Evolutionary conservation across 768 basidiomycete genomes (phyloP), one percentile per base, ranked within the genome.

Genomic region (Pholiota microspora): DNA sequence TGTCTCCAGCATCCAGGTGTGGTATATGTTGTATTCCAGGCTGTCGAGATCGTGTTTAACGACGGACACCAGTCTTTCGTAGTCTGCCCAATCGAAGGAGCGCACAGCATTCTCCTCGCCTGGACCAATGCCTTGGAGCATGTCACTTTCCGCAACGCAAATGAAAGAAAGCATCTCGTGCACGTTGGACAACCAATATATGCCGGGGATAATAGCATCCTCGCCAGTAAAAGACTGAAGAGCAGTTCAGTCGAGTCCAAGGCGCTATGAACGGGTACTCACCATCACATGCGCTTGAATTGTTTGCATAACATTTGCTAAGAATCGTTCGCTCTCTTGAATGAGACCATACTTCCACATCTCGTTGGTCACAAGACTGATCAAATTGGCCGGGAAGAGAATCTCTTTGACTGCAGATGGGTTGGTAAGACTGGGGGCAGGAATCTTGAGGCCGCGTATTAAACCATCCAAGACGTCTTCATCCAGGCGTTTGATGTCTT

Each of bases 261-360:
- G n/a, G n/a, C n/a, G n/a, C n/a, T n/a, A n/a, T n/a, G n/a, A n/a
- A n/a, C n/a, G n/a, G n/a, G n/a, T n/a, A 80, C 89, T 63, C 57
- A 94, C 97, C 94, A 98, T 98, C 60, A 98, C 94, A 73, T 98
- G 94, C 23, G 88, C 80, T 75, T 99, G 97, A 55, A 99, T 89
- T 2, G 88, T 90, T 70, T 98, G 95, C 96, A 98, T 98, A 53
- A 98, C 92, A 68, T 96, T 98, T 31, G 97, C 97, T 54, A 99
- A 77, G 83, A 99, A 98, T 45, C 95, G 81, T 71, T 98, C 97
- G 73, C 94, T 96, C 72, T 99, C 97, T 13, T 86, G 80, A 61
- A 98, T 98, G 60, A 99, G 83, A 46, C 95, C 94, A 64, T 96
- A 94, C 72, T 97, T 98, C 97, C 97, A 98, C 97, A 99, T 99